A percentile compares a stretch with the other conserved stretches of the same genome.
Evolutionary conservation across 2,329 filamentous ascomycete genomes (phyloP).

Genomic region (Penicillium sp.): DNA sequence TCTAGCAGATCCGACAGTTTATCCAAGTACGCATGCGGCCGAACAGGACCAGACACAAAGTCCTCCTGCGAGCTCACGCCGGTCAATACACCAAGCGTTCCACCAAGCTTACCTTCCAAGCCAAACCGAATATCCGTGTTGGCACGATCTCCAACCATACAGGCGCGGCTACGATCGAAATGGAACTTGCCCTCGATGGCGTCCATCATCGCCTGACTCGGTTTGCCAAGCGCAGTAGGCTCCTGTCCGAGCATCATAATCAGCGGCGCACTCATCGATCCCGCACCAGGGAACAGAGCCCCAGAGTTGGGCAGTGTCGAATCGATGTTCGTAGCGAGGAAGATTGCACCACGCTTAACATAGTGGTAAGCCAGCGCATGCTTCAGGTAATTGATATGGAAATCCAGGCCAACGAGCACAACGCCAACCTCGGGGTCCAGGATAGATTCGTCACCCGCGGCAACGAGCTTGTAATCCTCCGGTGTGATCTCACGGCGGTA

Average conservation of each 20-base stretch:
- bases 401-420: constrained; percentile 87
- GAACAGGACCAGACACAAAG: constrained; percentile 71
- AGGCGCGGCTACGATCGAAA: constrained; percentile 78
- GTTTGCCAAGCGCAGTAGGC: constrained; percentile 84
- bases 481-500: constrained; percentile 75
- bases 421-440: constrained; percentile 87
- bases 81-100: constrained; percentile 86
- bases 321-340: constrained; percentile 91
- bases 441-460: constrained; percentile 65
- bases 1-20: constrained; percentile 72
- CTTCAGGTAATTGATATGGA: constrained; percentile 95
- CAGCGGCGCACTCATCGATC: constrained; percentile 75
- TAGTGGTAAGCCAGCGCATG: constrained; percentile 82
- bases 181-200: constrained; percentile 94
- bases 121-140: constrained; percentile 98
- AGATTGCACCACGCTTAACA: constrained; percentile 73
- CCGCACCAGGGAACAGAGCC: constrained; percentile 87
- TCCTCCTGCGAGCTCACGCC: constrained; percentile 81
- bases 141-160: constrained; percentile 92
- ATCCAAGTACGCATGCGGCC: constrained; percentile 82
- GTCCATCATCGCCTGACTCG: constrained; percentile 99
- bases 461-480: constrained; percentile 76
- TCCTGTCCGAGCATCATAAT: constrained; percentile 67
- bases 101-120: constrained; percentile 83
- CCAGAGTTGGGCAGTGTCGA: constrained; percentile 81